phyloP scores from a whole-genome alignment of 2,329 filamentous ascomycete species.

The Biscogniauxia marginata region DNA sequence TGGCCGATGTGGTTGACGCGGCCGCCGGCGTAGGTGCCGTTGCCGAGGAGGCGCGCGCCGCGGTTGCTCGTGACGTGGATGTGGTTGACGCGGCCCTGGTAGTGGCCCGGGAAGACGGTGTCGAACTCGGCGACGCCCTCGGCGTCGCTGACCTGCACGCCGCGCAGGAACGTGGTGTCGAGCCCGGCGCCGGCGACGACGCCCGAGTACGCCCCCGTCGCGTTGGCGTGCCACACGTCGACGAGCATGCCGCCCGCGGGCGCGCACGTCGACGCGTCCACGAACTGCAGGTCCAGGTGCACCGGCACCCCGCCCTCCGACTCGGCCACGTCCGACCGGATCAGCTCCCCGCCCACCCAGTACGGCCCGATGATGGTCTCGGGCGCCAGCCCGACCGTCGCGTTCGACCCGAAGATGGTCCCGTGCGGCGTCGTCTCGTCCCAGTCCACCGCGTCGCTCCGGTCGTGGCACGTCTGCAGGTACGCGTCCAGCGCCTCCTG shows the following conservation, averaged over 20 bases:
- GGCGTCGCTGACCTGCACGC: slow-evolving; percentile 40
- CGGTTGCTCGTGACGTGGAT: slow-evolving; percentile 35
- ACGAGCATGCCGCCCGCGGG: slow-evolving; percentile 32
- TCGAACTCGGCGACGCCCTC: slow-evolving; percentile 43
- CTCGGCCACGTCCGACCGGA: slow-evolving; percentile 36
- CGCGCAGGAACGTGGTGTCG: slow-evolving; percentile 43
- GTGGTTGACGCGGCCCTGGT: slow-evolving; percentile 39
- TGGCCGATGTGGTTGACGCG: slow-evolving; percentile 57
- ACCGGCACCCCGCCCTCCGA: slow-evolving; percentile 34
- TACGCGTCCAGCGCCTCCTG: slow-evolving; percentile 19
- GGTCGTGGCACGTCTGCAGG: slow-evolving; percentile 21
- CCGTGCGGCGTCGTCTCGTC: slow-evolving; percentile 14
- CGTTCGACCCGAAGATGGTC: slow-evolving; percentile 22
- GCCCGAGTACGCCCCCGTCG: slow-evolving; percentile 42
- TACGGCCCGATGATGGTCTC: slow-evolving; percentile 25
- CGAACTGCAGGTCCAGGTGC: slow-evolving; percentile 36
- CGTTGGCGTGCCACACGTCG: slow-evolving; percentile 39
- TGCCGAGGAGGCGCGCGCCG: slow-evolving; percentile 38
- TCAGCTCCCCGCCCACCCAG: slow-evolving; percentile 33
- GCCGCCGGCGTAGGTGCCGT: slow-evolving; percentile 49
- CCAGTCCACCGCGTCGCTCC: slow-evolving; percentile 17
- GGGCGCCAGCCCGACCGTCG: slow-evolving; percentile 21
- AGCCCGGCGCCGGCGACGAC: slow-evolving; percentile 34
- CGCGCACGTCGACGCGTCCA: slow-evolving; percentile 35
- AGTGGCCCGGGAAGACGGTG: slow-evolving; percentile 46